phyloP scores from a whole-genome alignment of 2,329 filamentous ascomycete genomes.

The Colletotrichum acutatum region DNA sequence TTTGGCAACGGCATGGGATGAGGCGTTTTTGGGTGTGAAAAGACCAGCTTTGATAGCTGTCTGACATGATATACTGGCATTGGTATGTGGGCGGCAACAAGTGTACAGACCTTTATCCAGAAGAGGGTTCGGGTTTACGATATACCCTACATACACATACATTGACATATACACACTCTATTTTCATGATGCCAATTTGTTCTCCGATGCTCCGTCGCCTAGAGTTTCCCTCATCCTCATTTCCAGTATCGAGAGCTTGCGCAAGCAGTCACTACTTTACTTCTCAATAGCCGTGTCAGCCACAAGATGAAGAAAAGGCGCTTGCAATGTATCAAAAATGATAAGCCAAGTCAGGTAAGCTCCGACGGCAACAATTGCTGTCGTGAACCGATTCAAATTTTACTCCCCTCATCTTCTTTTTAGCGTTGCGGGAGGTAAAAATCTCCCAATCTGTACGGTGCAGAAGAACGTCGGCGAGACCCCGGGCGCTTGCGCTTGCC shows the following conservation, averaged over 20 bases:
- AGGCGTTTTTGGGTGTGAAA: not conserved
- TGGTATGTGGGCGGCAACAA: slow-evolving; percentile 3
- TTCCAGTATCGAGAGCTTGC: not conserved
- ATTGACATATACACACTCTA: not conserved
- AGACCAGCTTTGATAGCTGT: slow-evolving; percentile 33
- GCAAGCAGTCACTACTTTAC: not conserved
- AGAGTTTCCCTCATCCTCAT: not conserved
- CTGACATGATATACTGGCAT: slow-evolving; percentile 2
- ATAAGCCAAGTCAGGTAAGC: not conserved
- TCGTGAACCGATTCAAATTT: not conserved
- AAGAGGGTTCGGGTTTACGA: slow-evolving; percentile 18
- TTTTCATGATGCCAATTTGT: not conserved
- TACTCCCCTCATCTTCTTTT: slow-evolving; percentile 2
- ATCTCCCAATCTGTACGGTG: slow-evolving; percentile 13
- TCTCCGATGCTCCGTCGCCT: not conserved
- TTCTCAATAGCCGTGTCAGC: no score
- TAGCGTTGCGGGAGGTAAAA: slow-evolving; percentile 17
- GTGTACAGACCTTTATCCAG: not conserved
- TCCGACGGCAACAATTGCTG: slow-evolving; percentile 22
- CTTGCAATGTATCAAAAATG: not conserved
- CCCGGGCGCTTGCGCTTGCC: slow-evolving; percentile 26
- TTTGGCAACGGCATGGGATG: slow-evolving; percentile 3
- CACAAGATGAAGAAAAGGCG: not conserved
- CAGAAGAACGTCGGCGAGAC: not conserved
- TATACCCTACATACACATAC: slow-evolving; percentile 14